Percentiles rank a stretch among this genome's conserved stretches.
These are phyloP conservation scores for Pseudogymnoascus sp. DNA, from an alignment of 2,329 filamentous ascomycete genomes.

Conservation along the genomic window DNA sequence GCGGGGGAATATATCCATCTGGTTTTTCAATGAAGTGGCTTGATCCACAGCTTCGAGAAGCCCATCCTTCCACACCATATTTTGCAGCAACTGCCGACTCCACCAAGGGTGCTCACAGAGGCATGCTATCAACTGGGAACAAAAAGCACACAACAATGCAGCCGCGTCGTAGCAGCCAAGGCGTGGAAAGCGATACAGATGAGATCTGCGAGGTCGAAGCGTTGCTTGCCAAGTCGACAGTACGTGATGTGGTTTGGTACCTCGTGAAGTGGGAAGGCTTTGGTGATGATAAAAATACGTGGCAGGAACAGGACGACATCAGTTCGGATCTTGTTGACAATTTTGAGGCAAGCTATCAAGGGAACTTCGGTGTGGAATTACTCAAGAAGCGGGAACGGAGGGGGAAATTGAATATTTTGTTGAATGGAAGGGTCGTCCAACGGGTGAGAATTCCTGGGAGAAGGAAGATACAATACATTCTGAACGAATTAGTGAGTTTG, in stretches of 20 bases:
- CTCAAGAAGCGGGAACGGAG: slow-evolving; percentile 14
- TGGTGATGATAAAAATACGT: slow-evolving; percentile 17
- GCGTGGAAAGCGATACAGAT: slow-evolving; percentile 8
- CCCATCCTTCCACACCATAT: slow-evolving; percentile 14
- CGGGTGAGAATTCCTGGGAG: slow-evolving; percentile 16
- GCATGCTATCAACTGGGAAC: neutral
- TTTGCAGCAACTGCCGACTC: slow-evolving; percentile 11
- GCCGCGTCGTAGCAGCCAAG: neutral
- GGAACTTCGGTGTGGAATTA: slow-evolving; percentile 15
- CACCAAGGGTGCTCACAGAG: neutral
- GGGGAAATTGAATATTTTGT: slow-evolving; percentile 14
- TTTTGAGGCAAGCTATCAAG: slow-evolving; percentile 17
- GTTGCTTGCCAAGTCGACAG: slow-evolving; percentile 20
- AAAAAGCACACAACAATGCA: neutral
- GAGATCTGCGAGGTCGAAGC: slow-evolving; percentile 17
- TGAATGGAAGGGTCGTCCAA: slow-evolving; percentile 15
- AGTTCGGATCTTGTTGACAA: slow-evolving; percentile 13
- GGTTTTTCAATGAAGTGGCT: too few relatives aligned
- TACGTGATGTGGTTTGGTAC: slow-evolving; percentile 17
- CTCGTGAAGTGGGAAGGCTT: slow-evolving; percentile 22
- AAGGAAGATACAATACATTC: slow-evolving; percentile 14
- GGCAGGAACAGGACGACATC: slow-evolving; percentile 16
- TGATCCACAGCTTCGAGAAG: slow-evolving; percentile 16
- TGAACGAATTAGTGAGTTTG: slow-evolving; percentile 14
- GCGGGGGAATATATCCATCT: too few relatives aligned